Evolutionary conservation across 2,329 filamentous ascomycete genomes (phyloP).

Genomic region (Grosmannia serpens): DNA sequence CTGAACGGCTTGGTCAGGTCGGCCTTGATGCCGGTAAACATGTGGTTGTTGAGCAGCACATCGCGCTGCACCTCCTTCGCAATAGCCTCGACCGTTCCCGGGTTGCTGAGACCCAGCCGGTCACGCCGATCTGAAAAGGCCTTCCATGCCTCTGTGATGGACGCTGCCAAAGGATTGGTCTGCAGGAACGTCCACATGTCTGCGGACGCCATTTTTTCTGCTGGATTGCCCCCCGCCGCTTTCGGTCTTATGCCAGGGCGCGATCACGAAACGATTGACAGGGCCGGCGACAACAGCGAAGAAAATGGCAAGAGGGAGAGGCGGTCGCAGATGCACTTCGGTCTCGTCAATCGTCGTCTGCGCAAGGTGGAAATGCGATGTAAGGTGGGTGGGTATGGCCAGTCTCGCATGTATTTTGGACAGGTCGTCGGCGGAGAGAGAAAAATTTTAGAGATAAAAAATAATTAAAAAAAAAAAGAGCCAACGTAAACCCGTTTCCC

Average conservation of each 20-base stretch:
- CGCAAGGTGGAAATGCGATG: background rate
- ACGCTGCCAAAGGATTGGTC: constrained; percentile 60
- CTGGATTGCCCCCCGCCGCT: background rate
- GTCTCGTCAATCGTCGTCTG: background rate
- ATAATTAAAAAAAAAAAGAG: background rate
- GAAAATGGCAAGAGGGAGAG: background rate
- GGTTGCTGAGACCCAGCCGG: constrained; percentile 80
- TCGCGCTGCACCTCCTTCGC: constrained; percentile 89
- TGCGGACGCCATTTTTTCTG: constrained; percentile 33
- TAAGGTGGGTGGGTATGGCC: background rate
- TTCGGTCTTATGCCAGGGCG: background rate
- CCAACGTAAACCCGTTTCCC: background rate
- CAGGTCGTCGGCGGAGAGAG: constrained; percentile 1
- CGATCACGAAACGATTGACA: background rate
- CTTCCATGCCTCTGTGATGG: constrained; percentile 65
- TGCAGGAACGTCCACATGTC: constrained; percentile 53
- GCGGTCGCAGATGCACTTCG: background rate
- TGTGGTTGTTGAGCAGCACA: constrained; percentile 91
- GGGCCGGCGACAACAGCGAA: background rate
- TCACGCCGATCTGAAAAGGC: constrained; percentile 78
- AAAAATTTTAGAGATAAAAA: constrained; percentile 4
- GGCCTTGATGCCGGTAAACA: constrained; percentile 91
- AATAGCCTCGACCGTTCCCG: constrained; percentile 77
- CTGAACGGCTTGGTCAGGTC: constrained; percentile 96
- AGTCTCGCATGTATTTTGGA: background rate